phyloP scores from a whole-genome alignment of 169 alveolate species.

The Plasmodium knowlesi region DNA sequence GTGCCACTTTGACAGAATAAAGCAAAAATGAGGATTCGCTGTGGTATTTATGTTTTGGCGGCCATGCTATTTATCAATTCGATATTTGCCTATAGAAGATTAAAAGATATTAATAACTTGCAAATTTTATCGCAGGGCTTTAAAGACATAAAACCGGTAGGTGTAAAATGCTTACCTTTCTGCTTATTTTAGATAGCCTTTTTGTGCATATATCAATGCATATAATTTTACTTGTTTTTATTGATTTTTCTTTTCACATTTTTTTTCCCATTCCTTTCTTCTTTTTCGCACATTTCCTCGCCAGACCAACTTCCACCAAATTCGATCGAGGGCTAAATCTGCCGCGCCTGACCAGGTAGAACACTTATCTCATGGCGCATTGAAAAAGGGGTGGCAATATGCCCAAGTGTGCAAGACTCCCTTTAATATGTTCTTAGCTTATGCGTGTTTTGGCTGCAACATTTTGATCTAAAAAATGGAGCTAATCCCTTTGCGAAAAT shows the following conservation, averaged over 20 bases:
- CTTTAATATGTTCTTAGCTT: not conserved
- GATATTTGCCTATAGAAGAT: constrained; percentile 32
- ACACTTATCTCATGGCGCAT: not conserved
- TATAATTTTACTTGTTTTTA: not conserved
- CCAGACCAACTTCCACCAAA: constrained; percentile 1
- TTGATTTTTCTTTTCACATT: not conserved
- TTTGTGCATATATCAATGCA: not conserved
- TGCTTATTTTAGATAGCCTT: not conserved
- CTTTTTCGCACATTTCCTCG: not conserved
- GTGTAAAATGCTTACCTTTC: not conserved
- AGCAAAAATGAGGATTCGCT: constrained; percentile 31
- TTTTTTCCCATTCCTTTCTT: not conserved
- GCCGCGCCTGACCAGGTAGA: not conserved
- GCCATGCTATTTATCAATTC: not conserved
- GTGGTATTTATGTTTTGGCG: not conserved
- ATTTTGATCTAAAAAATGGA: not conserved
- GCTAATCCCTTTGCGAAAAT: not conserved
- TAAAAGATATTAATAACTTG: not conserved
- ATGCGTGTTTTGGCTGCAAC: not conserved
- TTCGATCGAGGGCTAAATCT: not conserved
- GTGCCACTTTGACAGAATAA: not conserved
- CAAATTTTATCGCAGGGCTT: constrained; percentile 12
- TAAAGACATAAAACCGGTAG: constrained; percentile 19
- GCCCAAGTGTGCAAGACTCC: not conserved
- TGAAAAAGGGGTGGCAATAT: not conserved